Evolutionary conservation across 2,329 filamentous ascomycete species (phyloP).

Genomic region (Emericellopsis atlantica): DNA sequence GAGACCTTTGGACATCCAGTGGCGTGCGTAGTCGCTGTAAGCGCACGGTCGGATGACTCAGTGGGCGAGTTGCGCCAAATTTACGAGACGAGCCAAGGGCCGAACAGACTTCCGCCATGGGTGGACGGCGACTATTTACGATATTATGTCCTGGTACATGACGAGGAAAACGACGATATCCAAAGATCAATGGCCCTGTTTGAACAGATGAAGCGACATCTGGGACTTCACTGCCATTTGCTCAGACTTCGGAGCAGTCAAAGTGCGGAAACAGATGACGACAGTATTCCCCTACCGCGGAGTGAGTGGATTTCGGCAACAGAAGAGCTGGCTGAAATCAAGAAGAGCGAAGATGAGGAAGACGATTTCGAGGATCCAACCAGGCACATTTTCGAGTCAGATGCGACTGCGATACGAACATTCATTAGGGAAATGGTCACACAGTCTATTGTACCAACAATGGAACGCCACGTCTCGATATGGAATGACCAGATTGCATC

Average conservation of each 20-base stretch:
- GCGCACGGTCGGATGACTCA: conserved; percentile 69
- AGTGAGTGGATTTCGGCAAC: conserved; percentile 82
- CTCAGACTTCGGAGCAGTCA: conserved; percentile 74
- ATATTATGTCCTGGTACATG: conserved; percentile 93
- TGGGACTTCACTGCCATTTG: conserved; percentile 89
- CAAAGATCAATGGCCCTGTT: conserved; percentile 79
- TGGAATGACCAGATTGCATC: conserved; percentile 99
- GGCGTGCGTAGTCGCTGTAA: conserved; percentile 88
- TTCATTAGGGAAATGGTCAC: conserved; percentile 93
- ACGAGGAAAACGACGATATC: conserved; percentile 92
- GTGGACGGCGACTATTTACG: conserved; percentile 84
- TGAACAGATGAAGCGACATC: conserved; percentile 98
- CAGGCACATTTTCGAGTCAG: conserved; percentile 81
- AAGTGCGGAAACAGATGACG: conserved; percentile 81
- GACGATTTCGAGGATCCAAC: conserved; percentile 56
- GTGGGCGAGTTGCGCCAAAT: conserved; percentile 78
- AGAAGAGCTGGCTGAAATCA: conserved; percentile 70
- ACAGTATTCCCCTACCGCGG: conserved; percentile 67
- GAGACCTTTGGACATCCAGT: conserved; percentile 94
- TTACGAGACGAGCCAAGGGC: conserved; percentile 76
- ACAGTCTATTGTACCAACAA: conserved; percentile 87
- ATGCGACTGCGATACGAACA: conserved; percentile 73
- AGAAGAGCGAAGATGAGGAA: conserved; percentile 53
- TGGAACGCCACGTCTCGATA: conserved; percentile 81
- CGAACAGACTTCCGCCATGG: conserved; percentile 65